A percentile compares a stretch with the other conserved stretches of the same genome.
Conservation (phyloP, 441 rosid genomes). For the Omphalea diandra region DNA sequence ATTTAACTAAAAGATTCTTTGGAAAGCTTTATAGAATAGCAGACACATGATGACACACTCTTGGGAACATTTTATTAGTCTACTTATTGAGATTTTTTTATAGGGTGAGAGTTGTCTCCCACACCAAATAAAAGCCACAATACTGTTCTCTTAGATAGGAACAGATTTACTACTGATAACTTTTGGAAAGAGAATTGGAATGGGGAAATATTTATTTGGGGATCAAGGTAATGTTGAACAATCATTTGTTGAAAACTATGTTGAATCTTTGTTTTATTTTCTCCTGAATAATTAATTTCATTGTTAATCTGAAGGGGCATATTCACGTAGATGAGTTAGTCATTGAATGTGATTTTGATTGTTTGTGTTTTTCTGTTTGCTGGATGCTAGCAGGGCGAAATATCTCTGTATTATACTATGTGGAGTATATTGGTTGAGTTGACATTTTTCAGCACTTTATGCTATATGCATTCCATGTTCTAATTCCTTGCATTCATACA, state of each 20-base stretch:
- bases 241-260: background rate
- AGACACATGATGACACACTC: too few relatives aligned
- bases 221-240: background rate
- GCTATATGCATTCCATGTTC: conserved; percentile 4
- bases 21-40: too few relatives aligned
- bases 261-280: background rate
- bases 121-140: too few relatives aligned
- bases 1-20: background rate
- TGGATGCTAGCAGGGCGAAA: background rate
- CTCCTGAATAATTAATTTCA: background rate
- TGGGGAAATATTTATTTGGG: background rate
- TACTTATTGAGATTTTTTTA: too few relatives aligned
- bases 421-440: background rate
- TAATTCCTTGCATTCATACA: background rate
- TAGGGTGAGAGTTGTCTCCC: too few relatives aligned
- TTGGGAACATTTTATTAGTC: too few relatives aligned
- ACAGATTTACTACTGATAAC: too few relatives aligned
- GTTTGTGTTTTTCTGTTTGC: background rate
- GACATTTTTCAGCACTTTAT: background rate
- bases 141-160: too few relatives aligned
- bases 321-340: background rate
- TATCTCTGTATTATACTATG: too few relatives aligned
- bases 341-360: conserved; percentile 3
- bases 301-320: background rate
- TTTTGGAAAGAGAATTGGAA: too few relatives aligned